These are phyloP conservation scores for Hortaea werneckii DNA, from an alignment of 2,329 filamentous ascomycete genomes.

Conservation along the genomic window DNA sequence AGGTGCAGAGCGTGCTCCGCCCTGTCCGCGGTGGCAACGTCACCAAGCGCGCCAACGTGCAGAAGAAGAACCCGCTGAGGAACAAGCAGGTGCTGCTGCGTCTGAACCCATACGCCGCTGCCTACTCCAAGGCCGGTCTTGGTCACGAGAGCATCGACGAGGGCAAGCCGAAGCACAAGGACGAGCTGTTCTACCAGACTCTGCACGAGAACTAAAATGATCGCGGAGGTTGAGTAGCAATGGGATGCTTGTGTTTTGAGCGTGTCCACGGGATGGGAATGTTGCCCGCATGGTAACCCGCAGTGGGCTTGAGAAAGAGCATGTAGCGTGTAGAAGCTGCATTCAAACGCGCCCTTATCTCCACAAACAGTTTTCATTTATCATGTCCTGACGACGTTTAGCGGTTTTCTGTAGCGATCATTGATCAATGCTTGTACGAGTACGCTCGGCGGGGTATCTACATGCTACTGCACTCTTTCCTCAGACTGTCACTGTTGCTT, in stretches of 20 bases:
- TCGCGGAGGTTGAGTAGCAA: not conserved
- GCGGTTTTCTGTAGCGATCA: too few relatives aligned
- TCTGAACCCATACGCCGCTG: conserved; percentile 93
- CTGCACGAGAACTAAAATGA: conserved; percentile 40
- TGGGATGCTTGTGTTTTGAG: not conserved
- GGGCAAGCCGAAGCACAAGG: conserved; percentile 50
- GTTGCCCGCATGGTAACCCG: too few relatives aligned
- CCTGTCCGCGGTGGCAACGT: conserved; percentile 80
- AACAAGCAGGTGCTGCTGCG: conserved; percentile 99
- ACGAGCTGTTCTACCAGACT: conserved; percentile 41
- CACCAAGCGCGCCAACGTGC: conserved; percentile 81
- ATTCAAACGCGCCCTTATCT: too few relatives aligned
- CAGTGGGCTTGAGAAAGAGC: too few relatives aligned
- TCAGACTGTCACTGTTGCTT: not conserved
- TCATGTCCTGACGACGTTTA: too few relatives aligned
- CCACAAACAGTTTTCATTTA: too few relatives aligned
- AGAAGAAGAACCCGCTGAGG: conserved; percentile 99
- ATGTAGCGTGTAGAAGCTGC: too few relatives aligned
- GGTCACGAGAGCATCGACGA: conserved; percentile 57
- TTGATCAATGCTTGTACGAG: too few relatives aligned
- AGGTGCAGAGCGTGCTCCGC: conserved; percentile 92
- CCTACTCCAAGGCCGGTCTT: conserved; percentile 78
- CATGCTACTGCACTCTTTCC: too few relatives aligned
- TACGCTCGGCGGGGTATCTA: too few relatives aligned
- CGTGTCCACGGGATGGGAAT: not conserved